Evolutionary conservation across 352 stramenopile species (phyloP).

Genomic region (Globisporangium polare): DNA sequence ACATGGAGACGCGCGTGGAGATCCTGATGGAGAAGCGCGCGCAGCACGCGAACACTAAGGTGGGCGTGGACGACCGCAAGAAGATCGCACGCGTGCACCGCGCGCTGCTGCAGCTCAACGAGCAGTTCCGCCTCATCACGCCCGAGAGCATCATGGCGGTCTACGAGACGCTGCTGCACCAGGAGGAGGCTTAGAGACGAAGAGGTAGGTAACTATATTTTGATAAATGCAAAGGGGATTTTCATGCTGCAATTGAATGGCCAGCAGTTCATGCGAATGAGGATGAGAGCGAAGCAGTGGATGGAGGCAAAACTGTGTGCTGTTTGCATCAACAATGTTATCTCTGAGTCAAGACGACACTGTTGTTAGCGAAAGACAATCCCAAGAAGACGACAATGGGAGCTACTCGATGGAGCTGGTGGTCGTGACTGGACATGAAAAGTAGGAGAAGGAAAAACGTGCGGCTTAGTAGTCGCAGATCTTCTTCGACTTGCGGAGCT

Average conservation of each 20-base stretch:
- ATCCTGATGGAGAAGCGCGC: constrained; percentile 90
- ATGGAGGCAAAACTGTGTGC: not conserved
- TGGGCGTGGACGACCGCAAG: constrained; percentile 75
- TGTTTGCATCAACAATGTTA: not conserved
- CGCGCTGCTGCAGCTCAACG: constrained; percentile 83
- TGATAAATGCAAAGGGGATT: constrained; percentile 6
- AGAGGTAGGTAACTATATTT: constrained; percentile 1
- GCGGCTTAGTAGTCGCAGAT: constrained; percentile 16
- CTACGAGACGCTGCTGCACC: constrained; percentile 48
- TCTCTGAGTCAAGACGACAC: not conserved
- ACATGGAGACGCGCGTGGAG: constrained; percentile 84
- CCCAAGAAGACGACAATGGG: not conserved
- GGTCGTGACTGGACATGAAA: not conserved
- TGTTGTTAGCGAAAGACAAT: not conserved
- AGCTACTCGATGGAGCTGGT: not conserved
- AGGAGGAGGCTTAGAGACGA: constrained; percentile 26
- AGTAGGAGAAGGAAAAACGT: not conserved
- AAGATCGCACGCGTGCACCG: constrained; percentile 88
- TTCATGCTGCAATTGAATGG: not conserved
- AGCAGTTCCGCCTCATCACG: constrained; percentile 90
- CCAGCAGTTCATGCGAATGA: not conserved
- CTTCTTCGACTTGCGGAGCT: constrained; percentile 9
- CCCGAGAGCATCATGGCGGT: constrained; percentile 89
- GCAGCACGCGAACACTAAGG: constrained; percentile 75
- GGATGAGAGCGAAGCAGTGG: not conserved